Evolutionary conservation across 208 protist species (phyloP).

Genomic region (Tetramitus jugosus): DNA sequence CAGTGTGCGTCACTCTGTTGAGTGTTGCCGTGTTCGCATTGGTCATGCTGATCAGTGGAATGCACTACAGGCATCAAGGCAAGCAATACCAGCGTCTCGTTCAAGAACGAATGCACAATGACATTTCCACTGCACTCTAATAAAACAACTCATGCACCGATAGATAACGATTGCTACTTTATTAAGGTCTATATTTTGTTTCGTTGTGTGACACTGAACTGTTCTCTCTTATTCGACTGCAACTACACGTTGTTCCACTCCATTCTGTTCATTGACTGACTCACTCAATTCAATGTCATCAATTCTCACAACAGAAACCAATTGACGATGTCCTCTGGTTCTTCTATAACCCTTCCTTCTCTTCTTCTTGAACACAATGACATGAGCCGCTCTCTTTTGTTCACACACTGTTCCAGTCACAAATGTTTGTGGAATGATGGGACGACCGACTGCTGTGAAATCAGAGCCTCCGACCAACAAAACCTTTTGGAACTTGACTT

Average conservation of each 20-base stretch:
- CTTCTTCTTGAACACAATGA: conserved; percentile 20
- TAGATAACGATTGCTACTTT: no score
- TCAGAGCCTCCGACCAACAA: conserved; percentile 64
- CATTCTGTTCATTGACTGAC: no score
- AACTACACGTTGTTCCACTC: background rate
- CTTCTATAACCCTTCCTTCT: conserved; percentile 12
- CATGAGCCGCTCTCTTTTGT: conserved; percentile 55
- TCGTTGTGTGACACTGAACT: no score
- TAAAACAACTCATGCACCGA: no score
- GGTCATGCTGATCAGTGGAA: background rate
- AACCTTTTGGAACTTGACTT: conserved; percentile 71
- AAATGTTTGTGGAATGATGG: conserved; percentile 53
- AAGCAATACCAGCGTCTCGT: background rate
- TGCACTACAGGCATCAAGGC: background rate
- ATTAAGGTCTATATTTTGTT: no score
- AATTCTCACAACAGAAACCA: conserved; percentile 12
- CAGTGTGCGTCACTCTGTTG: background rate
- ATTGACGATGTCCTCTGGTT: background rate
- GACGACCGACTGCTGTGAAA: conserved; percentile 73
- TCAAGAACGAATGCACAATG: no score
- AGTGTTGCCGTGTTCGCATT: background rate
- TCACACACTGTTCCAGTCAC: conserved; percentile 71
- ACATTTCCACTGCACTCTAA: no score
- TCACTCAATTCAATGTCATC: background rate
- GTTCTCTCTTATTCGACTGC: background rate